These are phyloP conservation scores for Lachnellula occidentalis DNA, from an alignment of 2,329 filamentous ascomycete genomes.

Conservation along the genomic window DNA sequence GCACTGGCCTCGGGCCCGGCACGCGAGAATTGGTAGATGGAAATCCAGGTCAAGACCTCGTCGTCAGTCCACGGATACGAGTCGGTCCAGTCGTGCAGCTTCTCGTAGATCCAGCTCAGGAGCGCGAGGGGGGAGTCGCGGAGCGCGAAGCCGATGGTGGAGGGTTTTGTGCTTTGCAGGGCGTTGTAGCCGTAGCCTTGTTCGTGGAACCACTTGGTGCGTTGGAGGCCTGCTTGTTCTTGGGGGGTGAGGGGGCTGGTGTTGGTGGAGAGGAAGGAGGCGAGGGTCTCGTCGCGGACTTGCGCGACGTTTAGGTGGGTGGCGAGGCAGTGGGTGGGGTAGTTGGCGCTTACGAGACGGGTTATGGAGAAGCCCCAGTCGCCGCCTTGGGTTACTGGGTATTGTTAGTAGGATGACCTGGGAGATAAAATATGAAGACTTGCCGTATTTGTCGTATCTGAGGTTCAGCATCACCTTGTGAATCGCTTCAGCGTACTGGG, in stretches of 20 bases:
- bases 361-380: constrained; percentile 69
- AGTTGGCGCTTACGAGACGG: constrained; percentile 52
- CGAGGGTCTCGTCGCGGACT: not conserved
- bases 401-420: constrained; percentile 23
- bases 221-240: constrained; percentile 14
- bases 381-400: constrained; percentile 51
- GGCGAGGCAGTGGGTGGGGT: constrained; percentile 50
- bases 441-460: constrained; percentile 54
- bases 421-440: constrained; percentile 34
- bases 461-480: constrained; percentile 64
- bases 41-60: constrained; percentile 70
- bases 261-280: constrained; percentile 1
- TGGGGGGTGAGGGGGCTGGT: constrained; percentile 1
- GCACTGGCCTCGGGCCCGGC: constrained; percentile 63
- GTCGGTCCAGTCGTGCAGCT: constrained; percentile 72
- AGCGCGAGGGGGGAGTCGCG: constrained; percentile 65
- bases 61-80: constrained; percentile 69
- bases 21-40: constrained; percentile 65
- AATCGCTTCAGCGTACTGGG: constrained; percentile 58
- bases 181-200: constrained; percentile 21
- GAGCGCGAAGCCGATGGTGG: constrained; percentile 65
- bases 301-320: constrained; percentile 33
- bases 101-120: constrained; percentile 76
- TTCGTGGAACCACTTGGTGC: constrained; percentile 14
- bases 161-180: constrained; percentile 58